These are phyloP conservation scores for Chamaecrista fasciculata DNA, from an alignment of 306 rosid genomes.

Conservation along the genomic window DNA sequence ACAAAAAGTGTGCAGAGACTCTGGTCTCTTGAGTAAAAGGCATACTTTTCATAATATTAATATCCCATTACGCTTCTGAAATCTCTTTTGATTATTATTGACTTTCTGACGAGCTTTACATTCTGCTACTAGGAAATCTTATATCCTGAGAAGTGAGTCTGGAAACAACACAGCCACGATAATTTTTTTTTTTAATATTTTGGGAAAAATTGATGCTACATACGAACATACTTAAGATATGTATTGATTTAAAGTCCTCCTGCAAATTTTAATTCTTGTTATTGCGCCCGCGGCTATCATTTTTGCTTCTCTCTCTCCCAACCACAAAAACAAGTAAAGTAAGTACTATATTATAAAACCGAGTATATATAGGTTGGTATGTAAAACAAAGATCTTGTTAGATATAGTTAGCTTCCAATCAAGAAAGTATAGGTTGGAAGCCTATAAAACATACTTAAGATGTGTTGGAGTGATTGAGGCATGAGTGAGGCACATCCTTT, in stretches of 20 bases:
- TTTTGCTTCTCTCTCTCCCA: slow-evolving; percentile 55
- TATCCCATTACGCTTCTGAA: slow-evolving; percentile 24
- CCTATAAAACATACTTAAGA: too few relatives aligned
- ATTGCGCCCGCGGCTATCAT: slow-evolving; percentile 52
- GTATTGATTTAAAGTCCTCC: slow-evolving; percentile 25
- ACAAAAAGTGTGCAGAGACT: slow-evolving; percentile 75
- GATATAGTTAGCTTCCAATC: too few relatives aligned
- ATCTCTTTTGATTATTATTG: slow-evolving; percentile 13
- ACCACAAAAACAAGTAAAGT: slow-evolving; percentile 47
- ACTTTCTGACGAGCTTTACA: slow-evolving; percentile 31
- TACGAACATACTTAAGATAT: neutral
- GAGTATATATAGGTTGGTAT: too few relatives aligned
- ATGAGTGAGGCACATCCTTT: too few relatives aligned
- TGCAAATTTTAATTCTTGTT: slow-evolving; percentile 62
- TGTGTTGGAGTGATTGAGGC: too few relatives aligned
- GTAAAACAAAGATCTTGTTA: too few relatives aligned
- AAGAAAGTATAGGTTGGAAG: too few relatives aligned
- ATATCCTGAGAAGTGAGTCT: slow-evolving; percentile 34
- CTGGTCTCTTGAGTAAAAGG: slow-evolving; percentile 77
- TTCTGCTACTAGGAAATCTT: slow-evolving; percentile 61
- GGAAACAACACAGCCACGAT: slow-evolving; percentile 53
- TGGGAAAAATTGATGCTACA: too few relatives aligned
- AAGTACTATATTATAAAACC: too few relatives aligned
- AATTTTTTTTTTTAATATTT: too few relatives aligned
- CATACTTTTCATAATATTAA: slow-evolving; percentile 20